These are phyloP conservation scores for Tricholoma terreum DNA, from an alignment of 768 basidiomycete genomes.

Conservation along the genomic window DNA sequence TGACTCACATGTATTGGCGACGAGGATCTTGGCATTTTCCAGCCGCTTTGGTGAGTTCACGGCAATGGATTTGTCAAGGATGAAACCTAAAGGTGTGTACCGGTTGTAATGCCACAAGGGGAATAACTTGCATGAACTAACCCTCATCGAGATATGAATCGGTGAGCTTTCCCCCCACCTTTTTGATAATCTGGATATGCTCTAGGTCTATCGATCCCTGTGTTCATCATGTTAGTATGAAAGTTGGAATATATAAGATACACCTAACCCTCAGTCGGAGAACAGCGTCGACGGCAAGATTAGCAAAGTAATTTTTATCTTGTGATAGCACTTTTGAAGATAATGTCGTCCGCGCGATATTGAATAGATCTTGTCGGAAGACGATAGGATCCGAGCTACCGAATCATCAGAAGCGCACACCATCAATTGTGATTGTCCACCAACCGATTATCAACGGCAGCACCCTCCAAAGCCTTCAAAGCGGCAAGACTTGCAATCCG, in stretches of 20 bases:
- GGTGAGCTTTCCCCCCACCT: constrained; percentile 97
- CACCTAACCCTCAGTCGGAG: constrained; percentile 73
- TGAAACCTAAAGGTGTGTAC: constrained; percentile 67
- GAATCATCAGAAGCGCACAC: not conserved
- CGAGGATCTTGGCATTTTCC: constrained; percentile 93
- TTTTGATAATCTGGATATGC: constrained; percentile 99
- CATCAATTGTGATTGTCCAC: constrained; percentile 42
- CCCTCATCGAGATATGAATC: constrained; percentile 99
- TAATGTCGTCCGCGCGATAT: constrained; percentile 93
- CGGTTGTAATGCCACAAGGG: not conserved
- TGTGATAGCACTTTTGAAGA: constrained; percentile 95
- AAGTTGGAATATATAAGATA: not conserved
- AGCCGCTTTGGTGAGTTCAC: constrained; percentile 93
- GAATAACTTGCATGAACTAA: constrained; percentile 23
- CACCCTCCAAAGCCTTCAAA: constrained; percentile 75
- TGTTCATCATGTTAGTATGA: not conserved
- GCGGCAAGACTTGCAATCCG: constrained; percentile 87
- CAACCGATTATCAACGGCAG: constrained; percentile 74
- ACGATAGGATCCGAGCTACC: constrained; percentile 63
- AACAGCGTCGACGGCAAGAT: constrained; percentile 96
- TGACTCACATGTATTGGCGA: constrained; percentile 92
- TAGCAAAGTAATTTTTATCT: constrained; percentile 97
- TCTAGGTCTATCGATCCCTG: constrained; percentile 96
- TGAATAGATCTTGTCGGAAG: constrained; percentile 90
- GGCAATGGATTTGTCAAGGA: constrained; percentile 93